Percentiles rank a stretch among this genome's conserved stretches.
Conservation (phyloP, 2,329 filamentous ascomycete species). For the Dothiorella sarmentorum region DNA sequence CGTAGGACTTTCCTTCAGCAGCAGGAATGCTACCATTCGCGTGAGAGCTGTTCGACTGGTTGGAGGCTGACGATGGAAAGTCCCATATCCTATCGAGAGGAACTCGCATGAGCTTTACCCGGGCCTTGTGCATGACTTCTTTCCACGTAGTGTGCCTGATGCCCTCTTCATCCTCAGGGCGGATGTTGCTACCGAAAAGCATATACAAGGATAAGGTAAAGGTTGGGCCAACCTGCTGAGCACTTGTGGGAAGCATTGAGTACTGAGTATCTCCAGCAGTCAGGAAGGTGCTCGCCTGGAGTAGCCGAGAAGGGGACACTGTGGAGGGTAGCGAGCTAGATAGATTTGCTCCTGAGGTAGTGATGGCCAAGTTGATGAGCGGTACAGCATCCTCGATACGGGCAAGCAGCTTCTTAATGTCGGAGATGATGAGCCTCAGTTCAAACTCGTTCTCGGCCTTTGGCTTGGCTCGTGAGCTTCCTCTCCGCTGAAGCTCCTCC, state of each 20-base stretch:
- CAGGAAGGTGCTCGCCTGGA: slow-evolving; percentile 90
- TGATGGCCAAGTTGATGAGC: slow-evolving; percentile 88
- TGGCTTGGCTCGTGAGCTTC: slow-evolving; percentile 46
- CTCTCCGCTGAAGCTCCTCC: slow-evolving; percentile 52
- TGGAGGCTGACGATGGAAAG: slow-evolving; percentile 28
- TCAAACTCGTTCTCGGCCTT: slow-evolving; percentile 60
- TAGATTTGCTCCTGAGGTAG: slow-evolving; percentile 84
- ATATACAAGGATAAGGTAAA: slow-evolving; percentile 91
- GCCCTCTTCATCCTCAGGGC: slow-evolving; percentile 54
- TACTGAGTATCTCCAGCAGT: slow-evolving; percentile 85
- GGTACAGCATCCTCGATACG: slow-evolving; percentile 90
- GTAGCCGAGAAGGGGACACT: slow-evolving; percentile 82
- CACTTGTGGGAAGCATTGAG: slow-evolving; percentile 57
- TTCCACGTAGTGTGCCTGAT: slow-evolving; percentile 79
- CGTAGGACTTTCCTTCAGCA: slow-evolving; percentile 47
- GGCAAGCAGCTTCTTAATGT: slow-evolving; percentile 70
- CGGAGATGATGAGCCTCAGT: slow-evolving; percentile 65
- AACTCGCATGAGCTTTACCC: slow-evolving; percentile 72
- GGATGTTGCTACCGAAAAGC: slow-evolving; percentile 78
- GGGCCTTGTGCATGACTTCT: slow-evolving; percentile 91
- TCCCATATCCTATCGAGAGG: slow-evolving; percentile 56
- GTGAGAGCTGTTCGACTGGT: slow-evolving; percentile 21
- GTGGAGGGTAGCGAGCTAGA: slow-evolving; percentile 74
- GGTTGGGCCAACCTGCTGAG: slow-evolving; percentile 79
- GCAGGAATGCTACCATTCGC: slow-evolving; percentile 31